Conservation (phyloP, 306 rosid species). For the Fragaria vesca region DNA sequence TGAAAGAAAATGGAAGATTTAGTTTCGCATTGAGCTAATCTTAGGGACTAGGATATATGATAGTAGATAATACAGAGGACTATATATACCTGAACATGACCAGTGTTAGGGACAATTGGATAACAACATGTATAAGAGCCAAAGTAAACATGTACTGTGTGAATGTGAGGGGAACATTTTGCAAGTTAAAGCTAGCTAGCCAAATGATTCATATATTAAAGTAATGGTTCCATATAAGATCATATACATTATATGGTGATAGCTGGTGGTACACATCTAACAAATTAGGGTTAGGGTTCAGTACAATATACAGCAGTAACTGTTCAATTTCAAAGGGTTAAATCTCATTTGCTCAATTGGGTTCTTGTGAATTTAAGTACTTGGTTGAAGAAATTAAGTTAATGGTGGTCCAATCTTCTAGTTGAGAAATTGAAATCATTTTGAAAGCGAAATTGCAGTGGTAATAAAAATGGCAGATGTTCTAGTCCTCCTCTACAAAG, state of each 20-base stretch:
- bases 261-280: not conserved
- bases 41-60: not conserved
- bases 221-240: too few species aligned
- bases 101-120: too few species aligned
- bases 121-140: too few species aligned
- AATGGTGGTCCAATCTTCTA: slow-evolving; percentile 63
- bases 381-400: slow-evolving; percentile 15
- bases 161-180: too few species aligned
- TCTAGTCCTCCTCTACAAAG: not conserved
- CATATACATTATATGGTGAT: not conserved
- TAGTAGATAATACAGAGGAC: too few species aligned
- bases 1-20: not conserved
- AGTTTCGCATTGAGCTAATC: not conserved
- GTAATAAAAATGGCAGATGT: slow-evolving; percentile 30
- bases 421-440: slow-evolving; percentile 57
- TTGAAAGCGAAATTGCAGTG: slow-evolving; percentile 57
- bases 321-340: not conserved
- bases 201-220: too few species aligned
- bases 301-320: not conserved
- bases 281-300: not conserved
- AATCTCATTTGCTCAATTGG: not conserved
- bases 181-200: too few species aligned
- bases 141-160: too few species aligned
- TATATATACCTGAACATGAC: too few species aligned
- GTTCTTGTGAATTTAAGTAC: not conserved